Evolutionary conservation across 148 eudicot species (phyloP), one percentile per base, ranked within the genome.

Genomic region (Beta vulgaris): DNA sequence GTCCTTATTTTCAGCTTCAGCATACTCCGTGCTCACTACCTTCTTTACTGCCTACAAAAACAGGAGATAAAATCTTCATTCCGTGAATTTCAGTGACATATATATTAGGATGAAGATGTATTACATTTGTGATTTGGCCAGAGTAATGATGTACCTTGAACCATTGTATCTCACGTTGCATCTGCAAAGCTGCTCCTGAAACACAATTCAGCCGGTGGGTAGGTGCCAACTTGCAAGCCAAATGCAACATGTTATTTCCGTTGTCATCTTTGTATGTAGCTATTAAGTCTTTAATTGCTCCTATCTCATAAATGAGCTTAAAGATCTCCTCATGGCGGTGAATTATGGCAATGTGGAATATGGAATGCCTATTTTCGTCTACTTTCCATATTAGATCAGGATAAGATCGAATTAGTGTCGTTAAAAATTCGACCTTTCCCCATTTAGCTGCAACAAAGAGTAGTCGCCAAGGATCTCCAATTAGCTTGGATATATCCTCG

Each of bases 341-440:
- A 1, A 59, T 70, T 12, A 87, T 73, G 0, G 87, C 90, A 54
- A 85, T 72, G 65, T 87, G 90, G 69, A 87, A 87, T 16, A 87
- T 82, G 79, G 83, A 82, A 13, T 74, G 77, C 11, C 70, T 74
- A 15, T 78, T 44, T 12, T 79, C 82, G 51, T 87, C 85, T 19
- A 77, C 82, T 55, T 85, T 79, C 83, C 86, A 87, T 18, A 85
- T 68, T 2, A 87, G 76, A 69, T 87, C 85, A 25, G 90, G 90
- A 39, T 85, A 83, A 8, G 78, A 64, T 3, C n/a, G 82, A 28
- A 87, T 67, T 3, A 85, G 77, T 15, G 67, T 72, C 3, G 59
- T 71, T 1, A 85, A 32, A 51, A 83, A 87, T 15, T 77, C 86
- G 4, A 73, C 75, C 43, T 83, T 87, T 69, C 90, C 90, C 4